These are phyloP conservation scores for Fragaria nilgerrensis DNA, from an alignment of 306 rosid genomes.

Conservation along the genomic window DNA sequence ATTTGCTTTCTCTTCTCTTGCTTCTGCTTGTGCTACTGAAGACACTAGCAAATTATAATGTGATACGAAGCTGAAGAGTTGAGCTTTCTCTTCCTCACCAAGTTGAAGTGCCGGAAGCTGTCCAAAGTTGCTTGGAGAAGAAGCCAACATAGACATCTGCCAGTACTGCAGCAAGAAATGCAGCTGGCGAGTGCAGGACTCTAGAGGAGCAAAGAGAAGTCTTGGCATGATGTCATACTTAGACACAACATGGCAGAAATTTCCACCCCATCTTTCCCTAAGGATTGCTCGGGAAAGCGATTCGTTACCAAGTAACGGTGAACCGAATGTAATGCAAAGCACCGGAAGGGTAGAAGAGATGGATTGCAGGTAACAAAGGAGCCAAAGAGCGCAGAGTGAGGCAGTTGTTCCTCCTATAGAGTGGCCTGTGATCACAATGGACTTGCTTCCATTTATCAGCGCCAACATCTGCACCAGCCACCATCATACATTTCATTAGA, in stretches of 20 bases:
- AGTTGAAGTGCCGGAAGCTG: slow-evolving; percentile 34
- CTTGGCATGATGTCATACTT: slow-evolving; percentile 85
- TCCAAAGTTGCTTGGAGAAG: slow-evolving; percentile 29
- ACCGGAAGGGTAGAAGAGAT: slow-evolving; percentile 36
- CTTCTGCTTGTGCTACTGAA: slow-evolving; percentile 13
- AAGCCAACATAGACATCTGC: slow-evolving; percentile 51
- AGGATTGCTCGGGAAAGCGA: slow-evolving; percentile 60
- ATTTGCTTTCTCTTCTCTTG: slow-evolving; percentile 31
- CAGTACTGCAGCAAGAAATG: slow-evolving; percentile 55
- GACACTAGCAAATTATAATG: slow-evolving; percentile 40
- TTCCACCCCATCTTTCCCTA: slow-evolving; percentile 72
- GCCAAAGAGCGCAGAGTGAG: slow-evolving; percentile 73
- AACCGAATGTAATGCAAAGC: slow-evolving; percentile 76
- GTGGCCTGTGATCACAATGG: slow-evolving; percentile 81
- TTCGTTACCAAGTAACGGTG: slow-evolving; percentile 73
- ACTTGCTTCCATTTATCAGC: slow-evolving; percentile 41
- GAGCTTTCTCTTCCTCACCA: slow-evolving; percentile 41
- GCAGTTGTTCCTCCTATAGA: slow-evolving; percentile 88
- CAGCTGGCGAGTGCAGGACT: slow-evolving; percentile 42
- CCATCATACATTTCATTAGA: not conserved
- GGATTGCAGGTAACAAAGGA: slow-evolving; percentile 52
- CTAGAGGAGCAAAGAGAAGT: slow-evolving; percentile 61
- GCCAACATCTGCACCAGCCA: slow-evolving; percentile 44
- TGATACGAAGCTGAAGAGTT: slow-evolving; percentile 39
- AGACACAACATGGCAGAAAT: slow-evolving; percentile 73